phyloP scores from a whole-genome alignment of 2,329 filamentous ascomycete genomes.

The Hymenoscyphus linearis region DNA sequence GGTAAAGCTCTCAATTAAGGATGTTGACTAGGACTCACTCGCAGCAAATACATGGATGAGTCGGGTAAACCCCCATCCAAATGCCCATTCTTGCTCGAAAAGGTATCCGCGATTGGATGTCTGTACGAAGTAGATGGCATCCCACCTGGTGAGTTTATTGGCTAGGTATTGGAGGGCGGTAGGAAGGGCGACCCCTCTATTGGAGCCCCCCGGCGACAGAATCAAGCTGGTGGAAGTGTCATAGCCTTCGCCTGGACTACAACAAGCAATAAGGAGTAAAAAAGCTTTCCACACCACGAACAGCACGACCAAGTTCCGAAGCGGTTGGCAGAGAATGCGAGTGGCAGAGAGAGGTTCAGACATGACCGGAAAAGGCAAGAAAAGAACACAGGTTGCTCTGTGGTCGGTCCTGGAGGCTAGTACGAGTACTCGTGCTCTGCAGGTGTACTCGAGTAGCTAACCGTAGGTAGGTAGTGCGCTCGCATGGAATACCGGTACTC shows the following conservation, averaged over 20 bases:
- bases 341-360: constrained; percentile 7
- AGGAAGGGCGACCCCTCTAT: constrained; percentile 17
- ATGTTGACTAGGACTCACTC: constrained; percentile 16
- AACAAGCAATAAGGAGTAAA: constrained; percentile 56
- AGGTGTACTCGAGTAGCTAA: too few relatives aligned
- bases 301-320: constrained; percentile 23
- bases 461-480: too few relatives aligned
- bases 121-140: constrained; percentile 71
- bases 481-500: too few relatives aligned
- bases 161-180: constrained; percentile 19
- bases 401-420: too few relatives aligned
- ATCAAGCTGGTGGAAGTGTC: constrained; percentile 67
- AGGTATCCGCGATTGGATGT: constrained; percentile 58
- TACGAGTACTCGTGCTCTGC: too few relatives aligned
- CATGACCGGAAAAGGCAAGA: constrained; percentile 11
- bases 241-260: constrained; percentile 57
- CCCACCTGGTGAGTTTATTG: constrained; percentile 66
- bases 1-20: background rate
- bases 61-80: constrained; percentile 52
- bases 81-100: constrained; percentile 84
- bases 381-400: too few relatives aligned
- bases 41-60: constrained; percentile 32
- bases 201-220: constrained; percentile 31
- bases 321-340: constrained; percentile 17
- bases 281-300: constrained; percentile 64